These are phyloP conservation scores for Dactylellina leptospora DNA, from an alignment of 2,329 filamentous ascomycete species.

Conservation along the genomic window DNA sequence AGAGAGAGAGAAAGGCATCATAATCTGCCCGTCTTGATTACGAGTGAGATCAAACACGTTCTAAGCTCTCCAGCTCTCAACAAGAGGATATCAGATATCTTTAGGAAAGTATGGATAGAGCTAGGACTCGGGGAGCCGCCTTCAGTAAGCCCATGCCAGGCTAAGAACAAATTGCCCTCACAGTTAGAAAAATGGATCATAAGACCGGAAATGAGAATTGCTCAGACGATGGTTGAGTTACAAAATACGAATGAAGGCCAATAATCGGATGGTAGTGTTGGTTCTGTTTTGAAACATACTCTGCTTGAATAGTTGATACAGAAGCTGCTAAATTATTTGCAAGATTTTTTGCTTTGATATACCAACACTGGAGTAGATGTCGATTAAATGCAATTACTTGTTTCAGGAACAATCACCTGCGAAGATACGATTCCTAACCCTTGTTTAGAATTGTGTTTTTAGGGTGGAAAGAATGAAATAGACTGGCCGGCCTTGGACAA, in stretches of 20 bases:
- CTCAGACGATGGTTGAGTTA: slow-evolving; percentile 67
- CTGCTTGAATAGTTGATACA: too few relatives aligned
- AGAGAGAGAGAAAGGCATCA: slow-evolving; percentile 28
- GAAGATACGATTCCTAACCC: too few relatives aligned
- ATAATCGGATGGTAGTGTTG: slow-evolving; percentile 78
- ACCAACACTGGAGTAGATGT: too few relatives aligned
- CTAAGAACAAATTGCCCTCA: slow-evolving; percentile 39
- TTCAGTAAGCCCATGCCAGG: background rate
- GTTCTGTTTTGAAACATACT: too few relatives aligned
- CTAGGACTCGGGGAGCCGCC: slow-evolving; percentile 53
- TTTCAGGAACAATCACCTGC: too few relatives aligned
- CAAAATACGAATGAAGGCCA: slow-evolving; percentile 75
- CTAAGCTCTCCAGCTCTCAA: slow-evolving; percentile 49
- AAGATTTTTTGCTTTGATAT: too few relatives aligned
- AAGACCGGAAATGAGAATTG: slow-evolving; percentile 58
- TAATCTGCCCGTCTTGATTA: slow-evolving; percentile 29
- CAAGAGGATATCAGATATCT: slow-evolving; percentile 39
- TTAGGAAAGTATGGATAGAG: slow-evolving; percentile 54
- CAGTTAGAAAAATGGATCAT: slow-evolving; percentile 28
- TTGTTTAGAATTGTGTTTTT: too few relatives aligned
- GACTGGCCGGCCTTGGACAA: too few relatives aligned
- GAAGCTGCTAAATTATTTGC: too few relatives aligned
- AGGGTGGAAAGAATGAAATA: too few relatives aligned
- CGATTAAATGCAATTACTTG: too few relatives aligned
- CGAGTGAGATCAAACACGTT: slow-evolving; percentile 30